phyloP scores from a whole-genome alignment of 1,284 basidiomycete species.

The Cutaneotrichosporon cutaneum region DNA sequence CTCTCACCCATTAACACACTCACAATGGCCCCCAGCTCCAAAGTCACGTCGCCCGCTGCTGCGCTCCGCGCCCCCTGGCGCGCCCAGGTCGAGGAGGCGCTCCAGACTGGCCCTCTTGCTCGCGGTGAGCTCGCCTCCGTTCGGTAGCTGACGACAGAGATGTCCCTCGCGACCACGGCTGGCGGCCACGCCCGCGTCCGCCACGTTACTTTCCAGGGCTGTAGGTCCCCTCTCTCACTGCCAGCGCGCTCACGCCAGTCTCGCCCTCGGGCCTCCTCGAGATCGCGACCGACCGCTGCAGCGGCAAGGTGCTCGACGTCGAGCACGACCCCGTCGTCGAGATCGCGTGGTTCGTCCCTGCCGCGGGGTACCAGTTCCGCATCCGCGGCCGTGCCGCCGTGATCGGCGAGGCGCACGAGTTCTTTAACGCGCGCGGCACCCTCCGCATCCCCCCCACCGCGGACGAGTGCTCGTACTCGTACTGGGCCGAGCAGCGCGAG shows the following conservation, averaged over 20 bases:
- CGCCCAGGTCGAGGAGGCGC: constrained; percentile 9
- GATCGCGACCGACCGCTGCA: constrained; percentile 15
- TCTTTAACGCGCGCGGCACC: background rate
- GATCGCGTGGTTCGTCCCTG: constrained; percentile 19
- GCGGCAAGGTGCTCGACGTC: constrained; percentile 15
- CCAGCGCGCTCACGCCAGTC: constrained; percentile 7
- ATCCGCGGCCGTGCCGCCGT: constrained; percentile 17
- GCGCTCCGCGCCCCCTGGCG: constrained; percentile 12
- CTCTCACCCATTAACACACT: constrained; percentile 1
- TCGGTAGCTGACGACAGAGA: background rate
- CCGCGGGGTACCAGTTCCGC: constrained; percentile 18
- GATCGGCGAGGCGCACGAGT: constrained; percentile 16
- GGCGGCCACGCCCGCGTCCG: constrained; percentile 9
- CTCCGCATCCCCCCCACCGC: background rate
- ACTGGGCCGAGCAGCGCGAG: constrained; percentile 7
- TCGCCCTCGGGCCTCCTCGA: constrained; percentile 14
- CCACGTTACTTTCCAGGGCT: constrained; percentile 16
- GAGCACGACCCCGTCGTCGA: constrained; percentile 12
- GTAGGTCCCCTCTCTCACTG: background rate
- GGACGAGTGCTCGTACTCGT: constrained; percentile 10
- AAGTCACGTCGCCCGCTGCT: constrained; percentile 2
- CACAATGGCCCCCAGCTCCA: constrained; percentile 4
- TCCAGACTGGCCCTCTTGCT: constrained; percentile 7
- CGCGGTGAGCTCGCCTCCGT: background rate
- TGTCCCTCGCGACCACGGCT: constrained; percentile 7